A percentile compares a stretch with the other conserved stretches of the same genome.
Conservation (phyloP, 345 rosid species). For the Aegle marmelos region DNA sequence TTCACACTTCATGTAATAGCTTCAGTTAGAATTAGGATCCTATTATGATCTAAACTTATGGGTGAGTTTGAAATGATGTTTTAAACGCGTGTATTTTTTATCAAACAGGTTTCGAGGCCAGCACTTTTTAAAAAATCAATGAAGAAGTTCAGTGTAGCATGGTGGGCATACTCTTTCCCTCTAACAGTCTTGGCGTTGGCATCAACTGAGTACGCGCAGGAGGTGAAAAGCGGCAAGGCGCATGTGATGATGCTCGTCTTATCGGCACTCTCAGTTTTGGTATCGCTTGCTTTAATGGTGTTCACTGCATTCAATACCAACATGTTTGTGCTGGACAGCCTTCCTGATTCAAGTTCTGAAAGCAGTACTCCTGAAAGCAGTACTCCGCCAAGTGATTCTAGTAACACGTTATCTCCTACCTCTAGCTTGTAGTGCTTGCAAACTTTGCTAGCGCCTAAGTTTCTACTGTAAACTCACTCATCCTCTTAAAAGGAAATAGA, state of each 20-base stretch:
- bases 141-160: slow-evolving; percentile 36
- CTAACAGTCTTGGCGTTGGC: slow-evolving; percentile 35
- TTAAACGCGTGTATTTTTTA: not conserved
- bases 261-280: slow-evolving; percentile 31
- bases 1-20: not conserved
- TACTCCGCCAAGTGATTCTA: not conserved
- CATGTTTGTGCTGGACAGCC: not conserved
- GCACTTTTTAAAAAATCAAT: slow-evolving; percentile 34
- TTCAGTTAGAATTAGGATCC: no score
- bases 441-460: not conserved
- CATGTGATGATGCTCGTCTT: slow-evolving; percentile 26
- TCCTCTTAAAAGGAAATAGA: not conserved
- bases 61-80: not conserved
- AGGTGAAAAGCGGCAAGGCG: slow-evolving; percentile 28
- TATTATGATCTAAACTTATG: no score
- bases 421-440: not conserved
- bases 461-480: not conserved
- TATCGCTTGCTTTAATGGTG: slow-evolving; percentile 21
- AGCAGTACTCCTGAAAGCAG: not conserved
- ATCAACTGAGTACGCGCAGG: slow-evolving; percentile 28
- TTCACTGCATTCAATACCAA: slow-evolving; percentile 18
- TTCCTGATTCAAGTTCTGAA: not conserved
- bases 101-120: slow-evolving; percentile 30
- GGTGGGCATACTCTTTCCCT: slow-evolving; percentile 51
- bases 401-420: not conserved